These are phyloP conservation scores for Solanum rostratum DNA, from an alignment of 257 asterid species.

Conservation along the genomic window DNA sequence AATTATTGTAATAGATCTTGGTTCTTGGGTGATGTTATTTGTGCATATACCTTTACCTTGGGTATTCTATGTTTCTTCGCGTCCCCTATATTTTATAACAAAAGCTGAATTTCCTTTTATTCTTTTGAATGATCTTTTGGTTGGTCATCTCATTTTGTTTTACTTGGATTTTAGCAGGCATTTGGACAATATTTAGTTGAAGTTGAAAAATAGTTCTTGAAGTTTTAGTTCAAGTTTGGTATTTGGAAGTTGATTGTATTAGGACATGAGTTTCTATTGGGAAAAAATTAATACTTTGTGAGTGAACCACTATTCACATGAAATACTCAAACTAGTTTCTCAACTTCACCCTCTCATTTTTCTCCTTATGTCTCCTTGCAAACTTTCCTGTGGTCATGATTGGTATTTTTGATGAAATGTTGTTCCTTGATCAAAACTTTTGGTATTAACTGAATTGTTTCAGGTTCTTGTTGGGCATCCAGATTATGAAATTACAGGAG, in stretches of 20 bases:
- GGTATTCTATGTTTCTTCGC: background rate
- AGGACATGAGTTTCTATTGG: background rate
- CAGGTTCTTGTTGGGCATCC: slow-evolving; percentile 99
- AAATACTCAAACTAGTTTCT: background rate
- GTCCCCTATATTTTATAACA: background rate
- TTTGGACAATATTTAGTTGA: background rate
- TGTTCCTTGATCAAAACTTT: background rate
- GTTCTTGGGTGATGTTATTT: background rate
- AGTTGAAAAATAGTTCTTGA: background rate
- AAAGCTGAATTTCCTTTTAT: background rate
- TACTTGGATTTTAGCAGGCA: background rate
- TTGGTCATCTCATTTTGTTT: background rate
- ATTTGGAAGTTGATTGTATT: background rate
- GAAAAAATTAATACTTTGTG: background rate
- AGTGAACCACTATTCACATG: background rate
- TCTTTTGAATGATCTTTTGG: background rate
- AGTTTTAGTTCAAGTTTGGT: background rate
- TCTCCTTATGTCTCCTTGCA: background rate
- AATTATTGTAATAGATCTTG: background rate
- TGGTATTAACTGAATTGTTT: slow-evolving; percentile 15
- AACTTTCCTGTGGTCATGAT: background rate
- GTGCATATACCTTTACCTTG: background rate
- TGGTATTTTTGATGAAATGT: background rate
- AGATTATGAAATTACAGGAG: slow-evolving; percentile 88
- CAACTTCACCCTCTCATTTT: background rate